phyloP scores from a whole-genome alignment of 2,329 filamentous ascomycete species.

The Endothia cerciana region DNA sequence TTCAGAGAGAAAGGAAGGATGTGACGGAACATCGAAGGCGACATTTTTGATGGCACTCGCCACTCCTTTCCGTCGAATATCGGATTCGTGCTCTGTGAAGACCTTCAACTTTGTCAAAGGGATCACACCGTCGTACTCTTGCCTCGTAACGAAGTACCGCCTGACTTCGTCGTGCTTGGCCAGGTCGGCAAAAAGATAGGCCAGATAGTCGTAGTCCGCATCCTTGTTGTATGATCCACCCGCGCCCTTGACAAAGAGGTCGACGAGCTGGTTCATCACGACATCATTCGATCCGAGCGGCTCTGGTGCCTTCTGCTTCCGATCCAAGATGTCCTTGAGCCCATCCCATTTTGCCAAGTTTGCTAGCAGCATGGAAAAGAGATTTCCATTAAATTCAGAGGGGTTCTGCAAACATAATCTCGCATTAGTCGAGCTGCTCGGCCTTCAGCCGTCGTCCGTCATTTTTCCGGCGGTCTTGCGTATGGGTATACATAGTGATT shows the following conservation, averaged over 20 bases:
- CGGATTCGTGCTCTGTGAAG: conserved; percentile 87
- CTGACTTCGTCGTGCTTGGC: conserved; percentile 79
- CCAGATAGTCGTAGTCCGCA: conserved; percentile 88
- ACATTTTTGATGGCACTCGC: conserved; percentile 94
- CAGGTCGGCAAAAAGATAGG: conserved; percentile 92
- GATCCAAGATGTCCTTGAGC: conserved; percentile 68
- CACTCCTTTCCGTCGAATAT: conserved; percentile 88
- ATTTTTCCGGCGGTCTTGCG: conserved; percentile 22
- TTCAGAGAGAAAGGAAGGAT: conserved; percentile 71
- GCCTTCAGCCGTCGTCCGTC: not conserved
- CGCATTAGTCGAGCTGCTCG: conserved; percentile 28
- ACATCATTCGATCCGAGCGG: conserved; percentile 72
- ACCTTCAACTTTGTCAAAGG: conserved; percentile 91
- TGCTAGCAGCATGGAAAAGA: conserved; percentile 88
- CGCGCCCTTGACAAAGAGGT: conserved; percentile 93
- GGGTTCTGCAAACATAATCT: conserved; percentile 45
- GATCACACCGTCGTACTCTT: conserved; percentile 81
- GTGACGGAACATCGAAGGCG: conserved; percentile 78
- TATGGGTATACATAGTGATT: not conserved
- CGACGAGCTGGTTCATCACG: conserved; percentile 88
- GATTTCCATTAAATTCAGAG: conserved; percentile 80
- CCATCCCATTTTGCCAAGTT: conserved; percentile 84
- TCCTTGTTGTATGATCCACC: conserved; percentile 81
- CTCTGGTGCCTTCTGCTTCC: conserved; percentile 70
- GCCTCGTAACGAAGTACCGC: conserved; percentile 72